Conservation (phyloP, 176 grass and related monocot species). For the Rhynchospora tenuis region DNA sequence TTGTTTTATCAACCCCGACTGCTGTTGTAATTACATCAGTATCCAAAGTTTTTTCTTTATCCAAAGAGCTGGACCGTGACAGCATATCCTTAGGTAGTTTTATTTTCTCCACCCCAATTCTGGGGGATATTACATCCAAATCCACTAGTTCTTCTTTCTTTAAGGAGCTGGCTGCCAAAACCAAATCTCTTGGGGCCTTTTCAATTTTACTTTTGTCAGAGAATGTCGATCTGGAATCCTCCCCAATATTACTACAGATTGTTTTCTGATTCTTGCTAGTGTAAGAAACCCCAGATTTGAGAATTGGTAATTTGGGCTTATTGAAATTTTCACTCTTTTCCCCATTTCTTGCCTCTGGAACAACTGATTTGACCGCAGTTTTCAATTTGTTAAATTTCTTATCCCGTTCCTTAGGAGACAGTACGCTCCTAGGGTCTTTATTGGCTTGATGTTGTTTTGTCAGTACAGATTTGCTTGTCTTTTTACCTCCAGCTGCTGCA, state of each 20-base stretch:
- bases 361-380: slow-evolving; percentile 2
- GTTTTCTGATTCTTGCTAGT: background rate
- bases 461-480: slow-evolving; percentile 29
- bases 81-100: background rate
- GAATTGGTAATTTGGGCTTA: slow-evolving; percentile 23
- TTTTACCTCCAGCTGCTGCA: slow-evolving; percentile 26
- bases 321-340: slow-evolving; percentile 28
- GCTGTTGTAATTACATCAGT: slow-evolving; percentile 13
- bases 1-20: slow-evolving; percentile 7
- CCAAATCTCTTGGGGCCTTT: background rate
- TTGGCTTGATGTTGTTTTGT: slow-evolving; percentile 47
- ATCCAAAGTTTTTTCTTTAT: background rate
- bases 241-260: background rate
- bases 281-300: slow-evolving; percentile 22
- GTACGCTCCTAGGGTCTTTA: slow-evolving; percentile 42
- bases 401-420: slow-evolving; percentile 18
- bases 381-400: slow-evolving; percentile 18
- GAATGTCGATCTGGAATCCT: slow-evolving; percentile 9
- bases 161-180: background rate
- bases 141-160: background rate
- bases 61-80: background rate
- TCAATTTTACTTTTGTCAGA: slow-evolving; percentile 9
- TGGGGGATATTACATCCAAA: background rate
- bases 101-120: background rate
- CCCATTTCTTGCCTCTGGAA: background rate